phyloP scores from a whole-genome alignment of 345 rosid genomes.

The Citrus australasica region DNA sequence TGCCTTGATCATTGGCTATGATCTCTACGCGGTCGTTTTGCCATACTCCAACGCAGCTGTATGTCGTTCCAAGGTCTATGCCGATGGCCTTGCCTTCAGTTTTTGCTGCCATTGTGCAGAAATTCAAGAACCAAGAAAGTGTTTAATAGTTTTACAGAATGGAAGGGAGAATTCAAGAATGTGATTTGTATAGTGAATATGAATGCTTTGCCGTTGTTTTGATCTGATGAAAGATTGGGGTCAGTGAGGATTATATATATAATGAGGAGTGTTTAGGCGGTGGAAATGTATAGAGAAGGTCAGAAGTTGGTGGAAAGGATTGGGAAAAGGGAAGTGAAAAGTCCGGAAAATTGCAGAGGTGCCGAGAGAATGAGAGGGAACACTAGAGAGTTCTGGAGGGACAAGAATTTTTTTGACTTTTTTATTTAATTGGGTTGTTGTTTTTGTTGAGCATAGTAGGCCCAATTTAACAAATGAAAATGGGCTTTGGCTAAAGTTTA shows the following conservation, averaged over 20 bases:
- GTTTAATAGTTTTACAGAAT: background rate
- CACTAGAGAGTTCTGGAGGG: background rate
- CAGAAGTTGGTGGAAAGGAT: background rate
- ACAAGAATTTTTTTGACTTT: background rate
- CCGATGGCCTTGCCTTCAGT: conserved; percentile 15
- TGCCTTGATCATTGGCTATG: conserved; percentile 24
- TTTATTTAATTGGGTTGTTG: too few species aligned
- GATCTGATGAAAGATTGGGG: background rate
- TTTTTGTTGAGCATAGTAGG: too few species aligned
- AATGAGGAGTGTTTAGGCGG: background rate
- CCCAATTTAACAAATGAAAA: background rate
- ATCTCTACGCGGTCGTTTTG: conserved; percentile 22
- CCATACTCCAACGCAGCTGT: conserved; percentile 11
- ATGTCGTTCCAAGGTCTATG: background rate
- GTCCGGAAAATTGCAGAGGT: background rate
- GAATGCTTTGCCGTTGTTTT: background rate
- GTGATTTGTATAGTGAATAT: background rate
- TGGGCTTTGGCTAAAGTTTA: background rate
- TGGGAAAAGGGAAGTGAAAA: background rate
- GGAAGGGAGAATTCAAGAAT: too few species aligned
- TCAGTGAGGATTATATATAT: background rate
- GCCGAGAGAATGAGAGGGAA: background rate
- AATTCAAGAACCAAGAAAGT: background rate
- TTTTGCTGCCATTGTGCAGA: background rate
- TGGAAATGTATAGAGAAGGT: background rate